Base-by-base conservation (phyloP, 2,329 filamentous ascomycete species). In the Phaeophleospora eucalypticola region DNA sequence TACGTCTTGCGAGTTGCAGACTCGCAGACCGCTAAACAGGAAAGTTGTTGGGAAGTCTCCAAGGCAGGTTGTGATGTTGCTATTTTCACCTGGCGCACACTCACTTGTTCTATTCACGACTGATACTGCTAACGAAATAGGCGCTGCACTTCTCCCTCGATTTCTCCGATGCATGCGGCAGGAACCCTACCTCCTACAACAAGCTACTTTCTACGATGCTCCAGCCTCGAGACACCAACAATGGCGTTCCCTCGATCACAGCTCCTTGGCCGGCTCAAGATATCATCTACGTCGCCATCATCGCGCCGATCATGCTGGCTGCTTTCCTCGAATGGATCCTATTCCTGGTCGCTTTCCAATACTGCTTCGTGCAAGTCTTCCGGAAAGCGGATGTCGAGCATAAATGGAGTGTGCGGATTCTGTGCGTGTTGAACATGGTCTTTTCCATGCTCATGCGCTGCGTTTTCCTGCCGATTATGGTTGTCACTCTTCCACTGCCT, bases 291-390 rank as follows among this genome's bases (percentile, higher is more conserved):
- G 84, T 90, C 7, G 74, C 83, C 46, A 84, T 96, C 56, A 79
- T 96, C 29, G 87, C 87, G 15, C 68, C 84, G 4, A 75, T 96
- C 41, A 89, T 96, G 83, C 61, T 93, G 18, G 87, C 86, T 49
- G 91, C 91, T 2, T 76, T 89, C 21, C 74, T 97, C 7, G 91
- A 97, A 71, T 97, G 93, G 89, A 83, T 95, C 51, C 79, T 97
- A 12, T 96, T 90, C 89, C 77, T 97, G 34, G 82, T 86, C n/a
- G 89, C 91, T 3, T 97, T 97, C 64, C 65, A 93, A 53, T 97
- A 96, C 69, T 97, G 91, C 65, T 74, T 96, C 1, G 72, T 82
- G 63, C 95, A 96, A 66, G 89, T 91, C 21, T 95, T 86, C 61
- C 75, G 81, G 54, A 97, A 97, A 67, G 89, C 91, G 16, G 88